Conservation (phyloP, 1,284 basidiomycete genomes). For the Trametes sp. region DNA sequence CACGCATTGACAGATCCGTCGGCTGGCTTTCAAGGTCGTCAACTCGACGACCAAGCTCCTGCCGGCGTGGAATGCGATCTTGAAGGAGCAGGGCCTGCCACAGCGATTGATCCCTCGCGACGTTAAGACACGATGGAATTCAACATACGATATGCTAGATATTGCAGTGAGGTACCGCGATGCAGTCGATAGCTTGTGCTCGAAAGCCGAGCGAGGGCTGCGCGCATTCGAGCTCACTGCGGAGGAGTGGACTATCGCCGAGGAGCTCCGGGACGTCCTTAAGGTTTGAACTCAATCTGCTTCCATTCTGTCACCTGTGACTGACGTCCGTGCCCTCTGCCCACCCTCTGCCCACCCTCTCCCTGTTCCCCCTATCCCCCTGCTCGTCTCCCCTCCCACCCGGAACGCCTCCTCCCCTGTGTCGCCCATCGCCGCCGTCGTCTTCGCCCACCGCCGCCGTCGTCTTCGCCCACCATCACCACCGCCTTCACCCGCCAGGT, state of each 20-base stretch:
- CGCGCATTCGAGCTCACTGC: background rate
- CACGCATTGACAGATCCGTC: constrained; percentile 35
- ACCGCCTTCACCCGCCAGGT: constrained; percentile 12
- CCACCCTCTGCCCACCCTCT: background rate
- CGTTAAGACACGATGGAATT: constrained; percentile 29
- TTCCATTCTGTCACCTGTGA: background rate
- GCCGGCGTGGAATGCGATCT: constrained; percentile 38
- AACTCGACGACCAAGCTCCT: constrained; percentile 44
- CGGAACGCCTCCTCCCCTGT: background rate
- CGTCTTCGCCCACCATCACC: too few species aligned
- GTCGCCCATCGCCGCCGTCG: too few species aligned
- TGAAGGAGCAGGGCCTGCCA: constrained; percentile 22
- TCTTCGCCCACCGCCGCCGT: too few species aligned
- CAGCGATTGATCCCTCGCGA: constrained; percentile 35
- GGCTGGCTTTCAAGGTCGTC: constrained; percentile 41
- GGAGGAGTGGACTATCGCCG: background rate
- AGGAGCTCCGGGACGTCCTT: background rate
- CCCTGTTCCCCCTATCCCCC: background rate
- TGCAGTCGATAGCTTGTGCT: constrained; percentile 36
- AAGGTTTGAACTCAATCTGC: background rate
- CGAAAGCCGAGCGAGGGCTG: constrained; percentile 6
- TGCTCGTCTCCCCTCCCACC: background rate
- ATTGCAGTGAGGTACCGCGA: constrained; percentile 35
- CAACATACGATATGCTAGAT: constrained; percentile 40
- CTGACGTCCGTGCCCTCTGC: background rate